phyloP scores from a whole-genome alignment of 495 filamentous ascomycete species.

The Annulohypoxylon stygium region DNA sequence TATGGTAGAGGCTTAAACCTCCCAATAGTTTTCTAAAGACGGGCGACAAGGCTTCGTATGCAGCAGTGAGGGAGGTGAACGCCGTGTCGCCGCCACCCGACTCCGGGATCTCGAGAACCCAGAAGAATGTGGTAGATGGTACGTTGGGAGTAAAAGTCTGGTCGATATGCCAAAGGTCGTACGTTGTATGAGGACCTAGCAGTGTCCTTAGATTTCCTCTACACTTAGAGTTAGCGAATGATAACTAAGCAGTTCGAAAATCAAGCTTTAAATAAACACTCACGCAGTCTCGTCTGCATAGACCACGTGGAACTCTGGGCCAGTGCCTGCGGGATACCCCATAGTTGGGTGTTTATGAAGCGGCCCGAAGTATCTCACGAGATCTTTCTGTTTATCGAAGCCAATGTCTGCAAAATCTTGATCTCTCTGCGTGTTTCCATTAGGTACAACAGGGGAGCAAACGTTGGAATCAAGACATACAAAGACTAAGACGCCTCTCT shows the following conservation, averaged over 20 bases:
- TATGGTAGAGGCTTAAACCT: conserved; percentile 69
- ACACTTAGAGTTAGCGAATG: conserved; percentile 69
- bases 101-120: conserved; percentile 69
- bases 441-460: conserved; percentile 47
- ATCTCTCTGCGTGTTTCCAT: conserved; percentile 39
- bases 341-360: conserved; percentile 38
- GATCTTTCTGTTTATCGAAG: conserved; percentile 60
- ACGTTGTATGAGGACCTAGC: conserved; percentile 63
- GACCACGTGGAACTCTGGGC: conserved; percentile 50
- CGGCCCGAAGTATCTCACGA: conserved; percentile 45
- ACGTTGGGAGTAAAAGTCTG: conserved; percentile 75
- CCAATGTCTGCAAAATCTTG: conserved; percentile 66
- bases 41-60: conserved; percentile 69
- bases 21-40: conserved; percentile 69
- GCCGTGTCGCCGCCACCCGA: conserved; percentile 72
- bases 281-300: conserved; percentile 71
- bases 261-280: conserved; percentile 23
- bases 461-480: conserved; percentile 49
- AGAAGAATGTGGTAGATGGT: conserved; percentile 75
- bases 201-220: conserved; percentile 61
- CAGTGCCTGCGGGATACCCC: conserved; percentile 27
- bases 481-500: conserved; percentile 61
- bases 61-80: conserved; percentile 69
- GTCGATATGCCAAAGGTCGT: conserved; percentile 75
- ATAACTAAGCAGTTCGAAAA: conserved; percentile 41